These are phyloP conservation scores for Stagonosporopsis cucurbitacearum DNA, from an alignment of 2,329 filamentous ascomycete species.

Conservation along the genomic window DNA sequence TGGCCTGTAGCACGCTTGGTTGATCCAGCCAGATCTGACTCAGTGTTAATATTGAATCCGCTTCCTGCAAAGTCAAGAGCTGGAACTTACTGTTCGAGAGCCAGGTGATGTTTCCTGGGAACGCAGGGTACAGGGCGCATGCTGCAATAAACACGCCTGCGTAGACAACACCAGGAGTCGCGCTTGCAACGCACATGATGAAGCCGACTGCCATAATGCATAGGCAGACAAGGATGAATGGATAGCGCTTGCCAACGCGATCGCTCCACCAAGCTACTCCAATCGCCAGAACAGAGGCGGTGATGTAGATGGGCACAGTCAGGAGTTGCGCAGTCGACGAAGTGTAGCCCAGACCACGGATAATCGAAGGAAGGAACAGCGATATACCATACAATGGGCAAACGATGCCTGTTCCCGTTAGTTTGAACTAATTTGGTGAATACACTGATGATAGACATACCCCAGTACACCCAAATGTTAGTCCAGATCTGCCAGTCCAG, in stretches of 20 bases:
- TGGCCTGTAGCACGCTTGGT: conserved; percentile 60
- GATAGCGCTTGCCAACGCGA: conserved; percentile 39
- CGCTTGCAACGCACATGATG: conserved; percentile 46
- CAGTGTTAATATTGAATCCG: conserved; percentile 23
- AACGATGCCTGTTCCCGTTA: conserved; percentile 41
- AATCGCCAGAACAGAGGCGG: conserved; percentile 45
- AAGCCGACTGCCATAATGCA: conserved; percentile 47
- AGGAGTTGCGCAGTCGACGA: conserved; percentile 51
- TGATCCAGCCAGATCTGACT: conserved; percentile 58
- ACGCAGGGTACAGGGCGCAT: conserved; percentile 47
- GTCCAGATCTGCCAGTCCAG: conserved; percentile 57
- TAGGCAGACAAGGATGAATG: conserved; percentile 43
- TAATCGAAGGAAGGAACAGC: conserved; percentile 57
- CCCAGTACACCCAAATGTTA: conserved; percentile 68
- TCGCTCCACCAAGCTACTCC: conserved; percentile 42
- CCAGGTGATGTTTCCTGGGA: conserved; percentile 55
- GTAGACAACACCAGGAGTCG: conserved; percentile 45
- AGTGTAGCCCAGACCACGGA: conserved; percentile 50
- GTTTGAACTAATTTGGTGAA: neutral
- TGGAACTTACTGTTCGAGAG: conserved; percentile 57
- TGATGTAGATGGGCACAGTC: conserved; percentile 53
- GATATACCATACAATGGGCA: conserved; percentile 49
- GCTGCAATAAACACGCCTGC: conserved; percentile 49
- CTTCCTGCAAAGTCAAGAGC: neutral
- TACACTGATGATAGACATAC: conserved; percentile 46